Evolutionary conservation across 495 filamentous ascomycete genomes (phyloP), one percentile per base, ranked within the genome.

Genomic region (Penicillium chermesinum): DNA sequence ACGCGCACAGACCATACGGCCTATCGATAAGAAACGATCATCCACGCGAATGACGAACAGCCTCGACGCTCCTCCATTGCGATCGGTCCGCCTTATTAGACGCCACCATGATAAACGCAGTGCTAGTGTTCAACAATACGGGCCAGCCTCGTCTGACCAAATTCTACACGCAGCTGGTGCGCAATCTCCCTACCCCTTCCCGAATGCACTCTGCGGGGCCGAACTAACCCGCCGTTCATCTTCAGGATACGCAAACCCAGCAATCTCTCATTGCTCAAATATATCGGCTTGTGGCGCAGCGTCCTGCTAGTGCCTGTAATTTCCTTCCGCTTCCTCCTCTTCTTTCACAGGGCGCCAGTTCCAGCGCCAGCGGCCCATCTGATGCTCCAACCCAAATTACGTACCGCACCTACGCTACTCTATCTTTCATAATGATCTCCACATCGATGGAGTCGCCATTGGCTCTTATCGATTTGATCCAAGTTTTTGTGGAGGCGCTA

Each of bases 111-210:
- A 97, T 99, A 71, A 99, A 96, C 78, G 93, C 93, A 27, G 89
- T 99, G 41, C 78, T 99, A 34, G 90, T 99, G 62, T 99, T 99
- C 78, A 99, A 99, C 65, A 95, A 96, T 67, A 87, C 87, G 49
- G 93, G 93, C 50, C 90, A 97, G 62, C 91, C 93, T 13, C 86
- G 93, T 25, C 80, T 99, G 49, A 97, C 91, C 50, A 97, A 96
- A 61, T 99, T 99, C 77, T 99, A 99, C 67, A 96, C 93, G 10
- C 91, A 97, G 62, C 85, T 99, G 41, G 93, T 96, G 67, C 39
- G 77, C 65, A 38, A 37, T n/a, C n/a, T n/a, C n/a, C n/a, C n/a
- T n/a, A n/a, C n/a, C n/a, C 32, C 25, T 44, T 50, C 36, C 9
- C 19, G 21, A n/a, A 42, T 21, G 5, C 36, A 10, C 12, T 36